Evolutionary conservation across 768 basidiomycete species (phyloP).

Genomic region (Leucocoprinus leucothites): DNA sequence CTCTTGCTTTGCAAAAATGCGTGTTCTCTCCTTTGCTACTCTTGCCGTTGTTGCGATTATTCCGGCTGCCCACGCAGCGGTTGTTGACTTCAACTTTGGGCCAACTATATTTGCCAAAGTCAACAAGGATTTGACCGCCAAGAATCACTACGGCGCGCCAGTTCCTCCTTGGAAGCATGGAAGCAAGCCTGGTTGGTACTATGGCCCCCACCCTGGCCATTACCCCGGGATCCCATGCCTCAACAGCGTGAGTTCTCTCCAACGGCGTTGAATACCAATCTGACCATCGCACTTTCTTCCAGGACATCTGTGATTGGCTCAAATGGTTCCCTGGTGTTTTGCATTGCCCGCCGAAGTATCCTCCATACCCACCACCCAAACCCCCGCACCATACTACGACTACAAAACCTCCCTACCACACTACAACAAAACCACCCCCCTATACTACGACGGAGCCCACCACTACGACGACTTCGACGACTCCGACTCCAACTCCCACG

Average conservation of each 20-base stretch:
- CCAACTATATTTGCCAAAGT: constrained; percentile 18
- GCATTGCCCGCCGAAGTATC: constrained; percentile 16
- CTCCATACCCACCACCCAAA: constrained; percentile 34
- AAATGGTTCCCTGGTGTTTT: constrained; percentile 25
- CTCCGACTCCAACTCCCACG: constrained; percentile 17
- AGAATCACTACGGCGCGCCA: constrained; percentile 32
- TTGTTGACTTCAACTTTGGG: constrained; percentile 18
- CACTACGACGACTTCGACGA: constrained; percentile 11
- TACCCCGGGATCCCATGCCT: constrained; percentile 29
- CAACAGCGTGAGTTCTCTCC: constrained; percentile 23
- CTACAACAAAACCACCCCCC: constrained; percentile 15
- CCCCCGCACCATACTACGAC: constrained; percentile 17
- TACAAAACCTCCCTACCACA: background rate
- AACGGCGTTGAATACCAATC: too few relatives aligned
- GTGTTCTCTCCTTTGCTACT: background rate
- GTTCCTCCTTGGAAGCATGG: constrained; percentile 31
- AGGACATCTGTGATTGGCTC: constrained; percentile 38
- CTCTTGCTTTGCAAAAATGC: background rate
- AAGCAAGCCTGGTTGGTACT: constrained; percentile 41
- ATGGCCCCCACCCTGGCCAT: constrained; percentile 26
- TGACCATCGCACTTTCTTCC: too few relatives aligned
- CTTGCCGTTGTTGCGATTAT: background rate
- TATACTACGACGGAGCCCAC: constrained; percentile 8
- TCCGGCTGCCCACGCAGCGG: background rate
- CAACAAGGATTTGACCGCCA: constrained; percentile 20